phyloP scores from a whole-genome alignment of 805 yeast genomes.

The Torulaspora quercuum region DNA sequence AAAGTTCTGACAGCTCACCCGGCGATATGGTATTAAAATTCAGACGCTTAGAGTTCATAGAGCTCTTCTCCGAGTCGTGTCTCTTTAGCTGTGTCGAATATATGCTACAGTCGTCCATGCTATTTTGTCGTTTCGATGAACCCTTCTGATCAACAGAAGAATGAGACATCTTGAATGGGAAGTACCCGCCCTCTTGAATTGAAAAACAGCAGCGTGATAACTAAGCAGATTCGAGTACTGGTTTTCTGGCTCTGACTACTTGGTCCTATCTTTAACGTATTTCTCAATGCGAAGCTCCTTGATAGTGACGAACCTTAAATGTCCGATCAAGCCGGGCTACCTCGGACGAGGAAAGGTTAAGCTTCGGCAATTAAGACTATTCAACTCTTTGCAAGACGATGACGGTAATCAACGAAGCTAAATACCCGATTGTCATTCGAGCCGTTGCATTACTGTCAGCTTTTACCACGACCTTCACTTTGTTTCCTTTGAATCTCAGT shows the following conservation, averaged over 20 bases:
- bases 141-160: slow-evolving; percentile 10
- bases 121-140: slow-evolving; percentile 15
- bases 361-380: too few relatives aligned
- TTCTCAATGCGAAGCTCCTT: slow-evolving; percentile 5
- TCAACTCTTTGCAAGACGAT: too few relatives aligned
- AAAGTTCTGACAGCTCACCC: slow-evolving; percentile 13
- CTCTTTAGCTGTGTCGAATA: slow-evolving; percentile 11
- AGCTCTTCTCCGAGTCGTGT: slow-evolving; percentile 12
- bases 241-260: neutral
- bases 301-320: slow-evolving; percentile 1
- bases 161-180: slow-evolving; percentile 6
- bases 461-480: too few relatives aligned
- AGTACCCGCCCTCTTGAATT: slow-evolving; percentile 1
- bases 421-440: too few relatives aligned
- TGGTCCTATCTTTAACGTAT: slow-evolving; percentile 1
- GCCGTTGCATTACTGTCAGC: too few relatives aligned
- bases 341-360: neutral
- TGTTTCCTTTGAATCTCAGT: too few relatives aligned
- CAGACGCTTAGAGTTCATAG: neutral
- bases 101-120: slow-evolving; percentile 10
- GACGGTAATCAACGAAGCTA: too few relatives aligned
- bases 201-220: too few relatives aligned
- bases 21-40: slow-evolving; percentile 11
- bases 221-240: too few relatives aligned
- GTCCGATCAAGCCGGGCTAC: slow-evolving; percentile 1